Evolutionary conservation across 2,329 filamentous ascomycete genomes (phyloP).

Genomic region (Amesomyces nigricolor): DNA sequence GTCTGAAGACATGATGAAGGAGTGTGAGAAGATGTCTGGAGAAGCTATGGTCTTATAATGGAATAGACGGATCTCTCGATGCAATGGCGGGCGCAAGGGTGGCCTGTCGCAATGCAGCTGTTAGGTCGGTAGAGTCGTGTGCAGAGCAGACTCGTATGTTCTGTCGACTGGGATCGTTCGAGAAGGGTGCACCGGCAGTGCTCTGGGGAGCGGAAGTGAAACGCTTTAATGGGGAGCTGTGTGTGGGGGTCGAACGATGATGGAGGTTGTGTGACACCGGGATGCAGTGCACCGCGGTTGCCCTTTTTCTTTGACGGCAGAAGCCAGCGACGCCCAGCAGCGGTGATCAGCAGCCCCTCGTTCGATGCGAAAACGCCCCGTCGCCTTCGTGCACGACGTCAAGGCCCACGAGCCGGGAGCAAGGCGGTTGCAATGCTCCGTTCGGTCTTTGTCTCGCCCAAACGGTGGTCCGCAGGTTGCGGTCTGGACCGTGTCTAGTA

Average conservation of each 20-base stretch:
- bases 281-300: slow-evolving; percentile 1
- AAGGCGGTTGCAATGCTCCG: slow-evolving; percentile 1
- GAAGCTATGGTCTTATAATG: slow-evolving; percentile 13
- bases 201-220: slow-evolving; percentile 19
- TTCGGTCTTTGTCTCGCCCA: neutral
- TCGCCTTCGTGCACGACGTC: neutral
- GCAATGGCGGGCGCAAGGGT: slow-evolving; percentile 8
- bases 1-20: slow-evolving; percentile 30
- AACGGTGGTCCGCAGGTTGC: slow-evolving; percentile 1
- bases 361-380: slow-evolving; percentile 15
- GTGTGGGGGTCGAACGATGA: slow-evolving; percentile 24
- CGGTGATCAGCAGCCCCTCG: slow-evolving; percentile 18
- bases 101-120: slow-evolving; percentile 10
- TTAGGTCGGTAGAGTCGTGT: slow-evolving; percentile 9
- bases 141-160: slow-evolving; percentile 22
- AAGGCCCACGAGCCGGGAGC: neutral
- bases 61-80: neutral
- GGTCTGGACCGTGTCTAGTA: slow-evolving; percentile 11
- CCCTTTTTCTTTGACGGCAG: slow-evolving; percentile 12
- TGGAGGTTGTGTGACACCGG: slow-evolving; percentile 14
- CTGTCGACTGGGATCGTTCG: slow-evolving; percentile 21
- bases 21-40: neutral
- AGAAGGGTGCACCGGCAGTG: slow-evolving; percentile 13
- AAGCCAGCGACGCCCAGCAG: slow-evolving; percentile 3
- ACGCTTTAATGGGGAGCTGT: slow-evolving; percentile 19